These are phyloP conservation scores for Globisporangium iwayamae DNA, from an alignment of 352 stramenopile species.

Conservation along the genomic window DNA sequence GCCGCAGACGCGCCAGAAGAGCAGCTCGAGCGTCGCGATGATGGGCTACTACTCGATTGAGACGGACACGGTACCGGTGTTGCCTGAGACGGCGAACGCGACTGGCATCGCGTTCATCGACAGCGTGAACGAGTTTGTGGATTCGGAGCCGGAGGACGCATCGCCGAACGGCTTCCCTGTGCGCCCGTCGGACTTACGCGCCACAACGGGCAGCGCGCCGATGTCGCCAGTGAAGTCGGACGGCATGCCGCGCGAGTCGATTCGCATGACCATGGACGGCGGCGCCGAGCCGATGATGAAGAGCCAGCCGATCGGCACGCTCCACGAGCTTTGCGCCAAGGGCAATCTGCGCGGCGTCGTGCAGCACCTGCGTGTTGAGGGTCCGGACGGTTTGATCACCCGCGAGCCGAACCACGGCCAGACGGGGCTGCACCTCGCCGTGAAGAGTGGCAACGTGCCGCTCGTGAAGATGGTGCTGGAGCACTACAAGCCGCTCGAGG, in stretches of 20 bases:
- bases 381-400: constrained; percentile 55
- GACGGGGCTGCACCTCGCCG: constrained; percentile 73
- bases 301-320: constrained; percentile 71
- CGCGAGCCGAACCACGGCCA: constrained; percentile 85
- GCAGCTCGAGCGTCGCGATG: constrained; percentile 65
- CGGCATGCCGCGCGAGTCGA: constrained; percentile 49
- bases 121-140: constrained; percentile 40
- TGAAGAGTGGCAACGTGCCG: constrained; percentile 81
- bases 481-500: constrained; percentile 73
- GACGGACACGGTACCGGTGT: constrained; percentile 51
- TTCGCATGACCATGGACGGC: constrained; percentile 71
- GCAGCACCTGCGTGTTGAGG: constrained; percentile 72
- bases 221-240: constrained; percentile 17
- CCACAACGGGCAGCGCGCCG: constrained; percentile 13
- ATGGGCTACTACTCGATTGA: constrained; percentile 67
- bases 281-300: constrained; percentile 64
- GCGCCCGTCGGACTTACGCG: constrained; percentile 34
- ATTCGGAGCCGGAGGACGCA: constrained; percentile 20
- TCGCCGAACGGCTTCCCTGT: constrained; percentile 36
- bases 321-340: constrained; percentile 79
- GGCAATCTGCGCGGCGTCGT: constrained; percentile 76
- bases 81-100: constrained; percentile 49
- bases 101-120: constrained; percentile 54
- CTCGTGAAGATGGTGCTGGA: constrained; percentile 82
- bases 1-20: constrained; percentile 36